These are phyloP conservation scores for Quercus engelmannii DNA, from an alignment of 306 rosid species.

Conservation along the genomic window DNA sequence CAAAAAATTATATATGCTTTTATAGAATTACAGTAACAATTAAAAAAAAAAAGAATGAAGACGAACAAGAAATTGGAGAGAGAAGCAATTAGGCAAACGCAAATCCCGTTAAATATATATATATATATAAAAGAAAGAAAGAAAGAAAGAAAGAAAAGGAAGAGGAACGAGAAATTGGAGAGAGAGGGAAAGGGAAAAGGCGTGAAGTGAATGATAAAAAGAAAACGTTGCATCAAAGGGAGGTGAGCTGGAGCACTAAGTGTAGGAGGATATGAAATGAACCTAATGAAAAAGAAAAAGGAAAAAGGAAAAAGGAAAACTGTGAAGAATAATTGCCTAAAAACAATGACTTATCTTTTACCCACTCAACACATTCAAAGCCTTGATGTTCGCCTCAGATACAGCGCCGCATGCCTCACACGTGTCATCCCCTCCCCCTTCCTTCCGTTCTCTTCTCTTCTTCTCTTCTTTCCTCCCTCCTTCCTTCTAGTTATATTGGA, in stretches of 20 bases:
- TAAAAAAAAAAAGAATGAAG: too few relatives aligned
- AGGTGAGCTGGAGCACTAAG: not conserved
- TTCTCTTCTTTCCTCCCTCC: not conserved
- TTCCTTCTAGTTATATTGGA: not conserved
- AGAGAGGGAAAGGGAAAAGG: not conserved
- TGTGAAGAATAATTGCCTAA: constrained; percentile 20
- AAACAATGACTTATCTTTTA: not conserved
- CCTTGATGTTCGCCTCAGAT: constrained; percentile 38
- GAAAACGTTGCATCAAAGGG: not conserved
- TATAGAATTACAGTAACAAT: too few relatives aligned
- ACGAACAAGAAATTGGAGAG: too few relatives aligned
- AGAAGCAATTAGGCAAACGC: too few relatives aligned
- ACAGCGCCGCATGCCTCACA: not conserved
- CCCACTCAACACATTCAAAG: constrained; percentile 21
- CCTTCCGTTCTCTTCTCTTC: not conserved
- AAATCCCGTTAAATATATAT: too few relatives aligned
- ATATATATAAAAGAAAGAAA: too few relatives aligned
- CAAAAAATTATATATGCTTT: too few relatives aligned
- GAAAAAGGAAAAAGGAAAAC: not conserved
- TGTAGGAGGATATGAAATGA: not conserved
- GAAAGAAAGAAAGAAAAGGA: not conserved
- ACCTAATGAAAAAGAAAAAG: not conserved
- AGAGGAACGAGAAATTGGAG: not conserved
- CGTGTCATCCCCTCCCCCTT: not conserved
- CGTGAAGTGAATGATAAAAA: not conserved